Conservation (phyloP, 106 monocot species). For the Phalaenopsis aphrodite region DNA sequence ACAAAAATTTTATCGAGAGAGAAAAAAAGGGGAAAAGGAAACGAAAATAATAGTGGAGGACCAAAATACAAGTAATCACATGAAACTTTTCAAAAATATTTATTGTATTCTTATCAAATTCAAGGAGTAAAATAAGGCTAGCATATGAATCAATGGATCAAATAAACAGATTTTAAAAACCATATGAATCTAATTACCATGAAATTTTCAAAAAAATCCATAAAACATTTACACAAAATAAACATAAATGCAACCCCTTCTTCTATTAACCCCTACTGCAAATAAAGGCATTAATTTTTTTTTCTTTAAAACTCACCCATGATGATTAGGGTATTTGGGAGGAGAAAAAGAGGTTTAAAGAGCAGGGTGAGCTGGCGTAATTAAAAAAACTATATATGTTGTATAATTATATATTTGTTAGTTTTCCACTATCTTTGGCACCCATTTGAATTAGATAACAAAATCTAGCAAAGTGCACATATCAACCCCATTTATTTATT, state of each 20-base stretch:
- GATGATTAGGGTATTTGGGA: not conserved
- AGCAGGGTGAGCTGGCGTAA: not conserved
- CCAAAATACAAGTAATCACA: not conserved
- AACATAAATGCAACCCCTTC: not conserved
- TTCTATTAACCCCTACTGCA: not conserved
- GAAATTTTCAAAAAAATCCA: not conserved
- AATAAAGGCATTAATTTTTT: not conserved
- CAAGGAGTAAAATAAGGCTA: not conserved
- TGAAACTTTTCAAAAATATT: not conserved
- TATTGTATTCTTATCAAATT: not conserved
- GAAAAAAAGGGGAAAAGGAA: not conserved
- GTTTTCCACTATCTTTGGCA: not conserved
- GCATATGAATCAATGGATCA: not conserved
- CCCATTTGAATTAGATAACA: not conserved
- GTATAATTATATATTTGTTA: not conserved
- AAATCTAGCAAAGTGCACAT: constrained; percentile 2
- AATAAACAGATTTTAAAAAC: not conserved
- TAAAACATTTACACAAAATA: not conserved
- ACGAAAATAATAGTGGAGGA: not conserved
- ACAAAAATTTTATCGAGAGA: not conserved
- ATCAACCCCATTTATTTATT: not conserved
- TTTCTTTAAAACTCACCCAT: not conserved
- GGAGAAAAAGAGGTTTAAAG: not conserved
- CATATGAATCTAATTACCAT: not conserved
- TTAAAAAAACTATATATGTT: not conserved